Evolutionary conservation across 495 filamentous ascomycete genomes (phyloP), one percentile per base, ranked within the genome.

Genomic region (Penicillium robsamsonii): DNA sequence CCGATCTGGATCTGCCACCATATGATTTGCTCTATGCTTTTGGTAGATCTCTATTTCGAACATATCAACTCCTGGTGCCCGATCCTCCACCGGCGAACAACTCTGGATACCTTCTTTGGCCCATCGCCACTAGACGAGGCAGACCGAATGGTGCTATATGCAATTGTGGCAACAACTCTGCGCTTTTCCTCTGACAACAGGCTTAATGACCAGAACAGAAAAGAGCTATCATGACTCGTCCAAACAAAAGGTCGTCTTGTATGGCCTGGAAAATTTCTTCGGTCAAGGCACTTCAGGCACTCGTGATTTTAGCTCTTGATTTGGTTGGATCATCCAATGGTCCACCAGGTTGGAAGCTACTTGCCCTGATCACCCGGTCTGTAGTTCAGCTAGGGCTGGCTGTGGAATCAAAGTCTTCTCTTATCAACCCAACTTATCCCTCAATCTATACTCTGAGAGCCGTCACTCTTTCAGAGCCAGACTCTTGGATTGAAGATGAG

Each of bases 21-120:
- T 92, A 95, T 56, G 89, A 93, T 69, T 68, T 96, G 18, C 71
- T 95, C 7, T 94, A 90, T 59, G 84, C 87, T 2, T 2, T 72
- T 96, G 24, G 87, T 89, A 7, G 89, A 95, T 64, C 76, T 95
- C 3, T 96, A 92, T 69, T 96, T 96, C 69, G 89, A 93, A 60
- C 88, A 94, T 58, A 84, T 96, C 66, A 92, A 95, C 66, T 88
- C 89, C 0, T 95, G 90, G 87, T 95, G 89, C 71, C 91, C 91
- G 0, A 93, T 96, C 20, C 76, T 96, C 17, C 89, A 96, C 69
- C 84, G 89, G 3, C 83, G 87, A 58, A 84, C 87, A 1, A 92
- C 89, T 0, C 68, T 95, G 8, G 89, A 95, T 62, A 82, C 86
- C 7, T 79, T 96, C n/a, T 96, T 96, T 62, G 88, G 88, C 0